phyloP scores from a whole-genome alignment of 225 moss, liverwort and hornwort species.

The Pseudoscleropodium purum region DNA sequence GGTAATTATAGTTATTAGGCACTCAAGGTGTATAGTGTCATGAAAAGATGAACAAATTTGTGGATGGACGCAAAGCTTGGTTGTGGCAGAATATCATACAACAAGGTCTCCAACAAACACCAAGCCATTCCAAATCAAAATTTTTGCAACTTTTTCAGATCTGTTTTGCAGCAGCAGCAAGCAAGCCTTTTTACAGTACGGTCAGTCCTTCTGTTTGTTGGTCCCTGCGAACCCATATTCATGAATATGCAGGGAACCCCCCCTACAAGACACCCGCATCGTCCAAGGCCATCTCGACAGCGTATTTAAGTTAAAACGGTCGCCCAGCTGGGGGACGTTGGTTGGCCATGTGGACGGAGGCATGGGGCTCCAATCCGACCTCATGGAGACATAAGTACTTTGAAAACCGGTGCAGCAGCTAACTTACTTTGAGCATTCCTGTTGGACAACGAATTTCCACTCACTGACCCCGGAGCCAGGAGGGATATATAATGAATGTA shows the following conservation, averaged over 20 bases:
- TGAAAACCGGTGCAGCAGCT: background rate
- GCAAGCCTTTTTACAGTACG: too few relatives aligned
- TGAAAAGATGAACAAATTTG: background rate
- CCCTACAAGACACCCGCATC: background rate
- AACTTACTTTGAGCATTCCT: background rate
- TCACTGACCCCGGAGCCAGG: fast-evolving
- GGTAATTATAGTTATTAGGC: too few relatives aligned
- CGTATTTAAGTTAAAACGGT: too few relatives aligned
- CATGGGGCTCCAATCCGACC: background rate
- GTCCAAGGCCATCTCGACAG: background rate
- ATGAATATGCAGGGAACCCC: background rate
- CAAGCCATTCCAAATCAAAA: fast-evolving
- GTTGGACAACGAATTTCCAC: background rate
- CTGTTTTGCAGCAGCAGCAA: background rate
- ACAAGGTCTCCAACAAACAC: background rate
- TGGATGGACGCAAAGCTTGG: too few relatives aligned
- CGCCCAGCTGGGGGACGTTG: background rate
- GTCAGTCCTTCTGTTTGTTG: too few relatives aligned
- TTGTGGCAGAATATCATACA: background rate
- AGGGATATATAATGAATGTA: background rate
- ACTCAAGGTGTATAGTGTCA: too few relatives aligned
- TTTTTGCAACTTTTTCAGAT: background rate
- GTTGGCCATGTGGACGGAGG: background rate
- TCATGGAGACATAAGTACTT: too few relatives aligned
- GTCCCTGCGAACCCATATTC: too few relatives aligned